These are phyloP conservation scores for Candida ortonii DNA, from an alignment of 805 yeast genomes.

Conservation along the genomic window DNA sequence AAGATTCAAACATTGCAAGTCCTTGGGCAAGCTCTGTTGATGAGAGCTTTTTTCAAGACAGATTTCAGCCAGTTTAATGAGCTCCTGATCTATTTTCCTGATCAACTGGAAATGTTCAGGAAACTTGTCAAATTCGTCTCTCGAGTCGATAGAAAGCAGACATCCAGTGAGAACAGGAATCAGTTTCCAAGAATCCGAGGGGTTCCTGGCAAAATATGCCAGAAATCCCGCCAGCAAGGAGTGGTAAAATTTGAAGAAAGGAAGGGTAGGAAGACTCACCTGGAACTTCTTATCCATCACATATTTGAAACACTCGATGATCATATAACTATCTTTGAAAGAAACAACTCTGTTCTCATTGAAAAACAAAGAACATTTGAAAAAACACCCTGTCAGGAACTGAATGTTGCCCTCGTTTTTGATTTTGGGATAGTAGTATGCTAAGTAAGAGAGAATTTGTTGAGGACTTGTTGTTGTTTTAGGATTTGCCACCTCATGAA, in stretches of 20 bases:
- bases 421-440: conserved; percentile 49
- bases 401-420: conserved; percentile 46
- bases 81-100: conserved; percentile 18
- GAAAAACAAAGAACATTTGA: conserved; percentile 41
- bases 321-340: conserved; percentile 35
- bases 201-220: conserved; percentile 26
- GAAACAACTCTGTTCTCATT: conserved; percentile 19
- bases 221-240: conserved; percentile 35
- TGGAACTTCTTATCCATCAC: conserved; percentile 44
- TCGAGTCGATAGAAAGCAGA: conserved; percentile 33
- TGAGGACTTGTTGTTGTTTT: conserved; percentile 26
- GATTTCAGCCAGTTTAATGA: conserved; percentile 13
- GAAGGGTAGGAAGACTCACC: conserved; percentile 47
- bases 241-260: conserved; percentile 42
- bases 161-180: conserved; percentile 49
- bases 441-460: conserved; percentile 43
- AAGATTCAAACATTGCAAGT: conserved; percentile 14
- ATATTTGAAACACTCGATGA: conserved; percentile 48
- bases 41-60: conserved; percentile 9
- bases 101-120: conserved; percentile 27
- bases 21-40: conserved; percentile 9
- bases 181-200: conserved; percentile 41
- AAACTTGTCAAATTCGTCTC: conserved; percentile 23
- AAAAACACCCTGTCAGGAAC: conserved; percentile 41
- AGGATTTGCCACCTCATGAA: conserved; percentile 44